Evolutionary conservation across 2,329 filamentous ascomycete genomes (phyloP).

Genomic region (Pseudogymnoascus sp.): DNA sequence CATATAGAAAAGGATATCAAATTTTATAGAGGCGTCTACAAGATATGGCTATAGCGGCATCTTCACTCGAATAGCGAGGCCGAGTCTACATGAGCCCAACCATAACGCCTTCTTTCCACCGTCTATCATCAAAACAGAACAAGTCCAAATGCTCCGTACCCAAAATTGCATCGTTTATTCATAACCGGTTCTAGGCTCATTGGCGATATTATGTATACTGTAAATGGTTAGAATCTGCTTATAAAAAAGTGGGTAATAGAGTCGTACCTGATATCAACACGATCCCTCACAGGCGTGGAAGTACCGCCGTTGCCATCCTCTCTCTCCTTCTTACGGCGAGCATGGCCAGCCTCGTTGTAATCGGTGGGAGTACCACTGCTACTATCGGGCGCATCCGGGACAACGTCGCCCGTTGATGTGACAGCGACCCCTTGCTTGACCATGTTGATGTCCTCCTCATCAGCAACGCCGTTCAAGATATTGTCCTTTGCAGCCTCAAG

Average conservation of each 20-base stretch:
- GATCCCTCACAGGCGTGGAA: conserved; percentile 26
- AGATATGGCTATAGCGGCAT: conserved; percentile 4
- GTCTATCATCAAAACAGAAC: conserved; percentile 9
- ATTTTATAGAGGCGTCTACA: conserved; percentile 6
- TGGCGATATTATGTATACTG: conserved; percentile 27
- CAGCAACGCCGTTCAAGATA: conserved; percentile 54
- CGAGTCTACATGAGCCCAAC: conserved; percentile 2
- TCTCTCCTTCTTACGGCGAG: conserved; percentile 24
- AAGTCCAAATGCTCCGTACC: conserved; percentile 4
- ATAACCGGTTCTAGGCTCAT: conserved; percentile 23
- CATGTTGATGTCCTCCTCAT: conserved; percentile 52
- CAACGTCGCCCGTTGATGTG: conserved; percentile 47
- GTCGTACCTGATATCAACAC: conserved; percentile 30
- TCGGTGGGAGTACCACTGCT: conserved; percentile 14
- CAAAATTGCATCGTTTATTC: conserved; percentile 16
- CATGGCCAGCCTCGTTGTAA: conserved; percentile 13
- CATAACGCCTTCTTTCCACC: conserved; percentile 6
- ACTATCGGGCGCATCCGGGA: conserved; percentile 34
- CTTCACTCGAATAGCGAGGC: conserved; percentile 8
- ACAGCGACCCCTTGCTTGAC: conserved; percentile 53
- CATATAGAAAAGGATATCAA: conserved; percentile 2
- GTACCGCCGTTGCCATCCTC: conserved; percentile 15
- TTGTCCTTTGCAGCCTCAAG: conserved; percentile 57
- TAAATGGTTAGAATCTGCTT: background rate
- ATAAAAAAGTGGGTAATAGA: too few species aligned